Evolutionary conservation across 2,329 filamentous ascomycete genomes (phyloP).

Genomic region (Talaromyces sp.): DNA sequence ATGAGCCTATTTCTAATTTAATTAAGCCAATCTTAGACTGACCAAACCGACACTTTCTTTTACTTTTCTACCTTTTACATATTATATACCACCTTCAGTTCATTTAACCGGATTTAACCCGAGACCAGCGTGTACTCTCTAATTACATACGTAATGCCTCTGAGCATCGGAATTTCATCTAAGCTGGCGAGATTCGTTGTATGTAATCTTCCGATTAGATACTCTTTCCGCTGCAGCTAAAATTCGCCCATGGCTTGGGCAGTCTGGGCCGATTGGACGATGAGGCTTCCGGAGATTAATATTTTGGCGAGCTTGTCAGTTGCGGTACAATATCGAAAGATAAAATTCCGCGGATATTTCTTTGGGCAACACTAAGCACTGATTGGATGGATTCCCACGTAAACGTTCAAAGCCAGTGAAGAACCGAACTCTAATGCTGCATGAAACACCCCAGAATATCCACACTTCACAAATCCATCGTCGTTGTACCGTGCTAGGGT

Average conservation of each 20-base stretch:
- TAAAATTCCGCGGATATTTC: background rate
- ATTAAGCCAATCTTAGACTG: too few species aligned
- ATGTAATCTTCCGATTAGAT: background rate
- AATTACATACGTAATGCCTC: background rate
- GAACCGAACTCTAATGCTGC: background rate
- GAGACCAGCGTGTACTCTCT: constrained; percentile 13
- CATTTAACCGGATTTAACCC: background rate
- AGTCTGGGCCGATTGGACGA: background rate
- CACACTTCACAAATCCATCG: background rate
- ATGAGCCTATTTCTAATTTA: too few species aligned
- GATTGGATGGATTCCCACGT: background rate
- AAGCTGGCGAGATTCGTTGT: background rate
- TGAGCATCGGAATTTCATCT: background rate
- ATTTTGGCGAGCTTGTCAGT: background rate
- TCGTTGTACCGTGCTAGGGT: background rate
- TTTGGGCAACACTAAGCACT: background rate
- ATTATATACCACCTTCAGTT: too few species aligned
- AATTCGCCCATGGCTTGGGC: background rate
- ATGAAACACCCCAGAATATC: background rate
- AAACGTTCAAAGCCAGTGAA: background rate
- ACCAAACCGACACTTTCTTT: too few species aligned
- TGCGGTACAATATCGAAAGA: background rate
- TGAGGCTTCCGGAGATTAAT: background rate
- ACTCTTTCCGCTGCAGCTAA: background rate
- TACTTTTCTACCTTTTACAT: too few species aligned